Conservation (phyloP, 257 asterid species). For the Rubia yunnanensis region DNA sequence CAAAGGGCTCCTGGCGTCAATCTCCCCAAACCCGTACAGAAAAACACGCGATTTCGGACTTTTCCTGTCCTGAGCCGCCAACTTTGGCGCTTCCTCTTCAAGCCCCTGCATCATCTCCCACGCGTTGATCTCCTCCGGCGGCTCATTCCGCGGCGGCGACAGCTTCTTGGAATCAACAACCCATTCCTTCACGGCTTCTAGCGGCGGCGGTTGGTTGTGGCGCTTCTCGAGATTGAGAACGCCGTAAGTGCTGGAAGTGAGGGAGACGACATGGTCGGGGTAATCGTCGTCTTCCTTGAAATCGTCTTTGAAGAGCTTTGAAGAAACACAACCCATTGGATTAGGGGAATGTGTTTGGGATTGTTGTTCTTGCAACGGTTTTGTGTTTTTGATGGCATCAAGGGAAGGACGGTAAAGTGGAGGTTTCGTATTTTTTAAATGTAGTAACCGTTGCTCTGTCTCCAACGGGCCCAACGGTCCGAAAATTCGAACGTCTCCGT, state of each 20-base stretch:
- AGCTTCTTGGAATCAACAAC: slow-evolving; percentile 25
- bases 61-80: slow-evolving; percentile 25
- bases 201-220: not conserved
- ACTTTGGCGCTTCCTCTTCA: slow-evolving; percentile 41
- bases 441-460: slow-evolving; percentile 43
- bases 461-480: slow-evolving; percentile 59
- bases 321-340: slow-evolving; percentile 85
- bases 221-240: slow-evolving; percentile 52
- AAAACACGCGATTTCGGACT: slow-evolving; percentile 51
- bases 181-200: slow-evolving; percentile 13
- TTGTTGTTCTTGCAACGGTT: not conserved
- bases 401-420: not conserved
- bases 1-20: slow-evolving; percentile 58
- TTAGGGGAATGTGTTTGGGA: not conserved
- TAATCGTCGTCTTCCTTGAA: slow-evolving; percentile 28
- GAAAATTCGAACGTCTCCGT: slow-evolving; percentile 22
- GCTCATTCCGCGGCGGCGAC: slow-evolving; percentile 40
- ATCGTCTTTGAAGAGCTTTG: slow-evolving; percentile 40
- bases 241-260: slow-evolving; percentile 86
- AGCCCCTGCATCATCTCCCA: slow-evolving; percentile 98
- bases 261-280: slow-evolving; percentile 65
- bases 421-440: slow-evolving; percentile 17
- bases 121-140: slow-evolving; percentile 72
- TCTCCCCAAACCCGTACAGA: slow-evolving; percentile 30
- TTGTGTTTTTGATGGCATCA: not conserved